These are phyloP conservation scores for Candida broadrunensis DNA, from an alignment of 805 yeast genomes.

Conservation along the genomic window DNA sequence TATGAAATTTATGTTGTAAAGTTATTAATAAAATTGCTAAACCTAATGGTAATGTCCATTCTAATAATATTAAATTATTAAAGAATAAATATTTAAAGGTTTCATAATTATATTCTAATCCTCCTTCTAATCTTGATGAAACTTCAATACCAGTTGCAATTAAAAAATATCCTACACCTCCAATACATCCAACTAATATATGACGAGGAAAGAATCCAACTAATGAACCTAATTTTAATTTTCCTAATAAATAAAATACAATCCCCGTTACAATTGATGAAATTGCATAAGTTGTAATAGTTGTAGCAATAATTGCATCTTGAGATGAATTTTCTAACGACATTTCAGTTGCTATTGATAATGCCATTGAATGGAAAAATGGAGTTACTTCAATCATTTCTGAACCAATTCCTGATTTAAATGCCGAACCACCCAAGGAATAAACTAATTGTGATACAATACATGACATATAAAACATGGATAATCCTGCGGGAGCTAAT, in stretches of 20 bases:
- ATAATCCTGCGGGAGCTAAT: conserved; percentile 84
- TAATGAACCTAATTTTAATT: conserved; percentile 73
- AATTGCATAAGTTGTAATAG: conserved; percentile 78
- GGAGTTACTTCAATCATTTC: conserved; percentile 99
- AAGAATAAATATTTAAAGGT: conserved; percentile 55
- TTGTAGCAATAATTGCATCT: conserved; percentile 71
- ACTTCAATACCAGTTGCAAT: conserved; percentile 90
- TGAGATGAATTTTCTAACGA: conserved; percentile 42
- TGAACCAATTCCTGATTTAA: conserved; percentile 89
- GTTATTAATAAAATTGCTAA: conserved; percentile 60
- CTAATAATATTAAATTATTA: conserved; percentile 23
- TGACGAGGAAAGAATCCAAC: conserved; percentile 97
- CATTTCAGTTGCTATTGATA: conserved; percentile 56
- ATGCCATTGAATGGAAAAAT: conserved; percentile 94
- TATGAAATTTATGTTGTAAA: conserved; percentile 52
- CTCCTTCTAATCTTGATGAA: conserved; percentile 75
- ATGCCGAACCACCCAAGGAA: conserved; percentile 88
- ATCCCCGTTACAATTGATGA: conserved; percentile 85
- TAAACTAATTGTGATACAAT: conserved; percentile 85
- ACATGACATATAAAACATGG: conserved; percentile 92
- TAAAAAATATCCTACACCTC: conserved; percentile 95
- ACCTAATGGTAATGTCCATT: conserved; percentile 68
- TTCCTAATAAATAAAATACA: conserved; percentile 75
- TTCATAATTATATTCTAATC: conserved; percentile 58
- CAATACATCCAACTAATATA: conserved; percentile 94